Base-by-base conservation (phyloP, 345 rosid species). In the Aegle marmelos region DNA sequence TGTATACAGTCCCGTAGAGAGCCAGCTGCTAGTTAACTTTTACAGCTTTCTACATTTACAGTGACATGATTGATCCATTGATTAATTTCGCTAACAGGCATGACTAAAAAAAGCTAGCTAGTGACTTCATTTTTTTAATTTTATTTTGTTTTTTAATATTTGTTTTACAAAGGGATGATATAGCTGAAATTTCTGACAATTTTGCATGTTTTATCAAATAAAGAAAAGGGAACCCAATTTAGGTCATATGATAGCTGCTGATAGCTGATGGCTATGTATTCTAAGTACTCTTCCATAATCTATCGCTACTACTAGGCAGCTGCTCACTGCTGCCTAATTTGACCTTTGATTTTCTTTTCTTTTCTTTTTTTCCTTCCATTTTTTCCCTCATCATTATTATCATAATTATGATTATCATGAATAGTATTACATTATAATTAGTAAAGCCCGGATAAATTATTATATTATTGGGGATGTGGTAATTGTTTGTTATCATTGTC, bases 41-140 rank as follows among this genome's bases (percentile, higher is more conserved):
- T 56, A 56, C 76, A 78, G 70, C 86, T 83, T 87, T 83, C 68
- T 65, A 71, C 56, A 60, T 83, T 86, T 80, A 85, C 80, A 68
- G 79, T 68, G 83, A 73, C 68, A 87, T 88, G 89, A 90, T 85
- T 84, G 88, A 85, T 81, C 58, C 89, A 80, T 83, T 86, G 89
- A 84, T 84, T 86, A 75, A 77, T 30, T 59, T 79, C 60, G 14
- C 5, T 22, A 30, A 30, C 65, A 68, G 63, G 82, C 59, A 79
- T 79, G 82, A 72, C 77, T 64, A 70, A 89, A 85, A 70, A 89
- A 85, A 82, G 83, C 80, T 78, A n/a, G 28, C 19, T 70, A 37
- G 16, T 25, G 61, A 45, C 7, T 34, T 33, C 22, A 33, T 72
- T 54, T 19, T 10, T 56, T 45, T 41, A 36, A 45, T 63, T 22